Conservation (phyloP, 2,329 filamentous ascomycete species). For the Stemphylium vesicarium region DNA sequence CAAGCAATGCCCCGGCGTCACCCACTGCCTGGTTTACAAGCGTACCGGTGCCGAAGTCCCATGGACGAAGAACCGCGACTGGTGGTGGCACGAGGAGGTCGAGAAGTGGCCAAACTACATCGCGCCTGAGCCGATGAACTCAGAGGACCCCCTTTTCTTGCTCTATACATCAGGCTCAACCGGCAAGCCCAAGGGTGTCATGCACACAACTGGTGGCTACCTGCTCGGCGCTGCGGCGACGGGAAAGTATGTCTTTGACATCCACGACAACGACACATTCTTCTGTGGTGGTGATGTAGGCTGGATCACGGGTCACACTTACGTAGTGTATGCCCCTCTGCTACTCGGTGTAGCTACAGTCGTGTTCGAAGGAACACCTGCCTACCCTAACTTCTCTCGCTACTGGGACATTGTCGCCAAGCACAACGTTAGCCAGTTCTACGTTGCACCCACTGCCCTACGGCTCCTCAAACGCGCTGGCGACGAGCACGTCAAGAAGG, state of each 20-base stretch:
- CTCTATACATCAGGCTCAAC: constrained; percentile 98
- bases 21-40: constrained; percentile 88
- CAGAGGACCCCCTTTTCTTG: constrained; percentile 95
- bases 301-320: constrained; percentile 99
- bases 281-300: constrained; percentile 98
- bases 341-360: constrained; percentile 92
- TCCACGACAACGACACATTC: constrained; percentile 90
- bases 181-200: constrained; percentile 97
- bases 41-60: constrained; percentile 92
- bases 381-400: constrained; percentile 95
- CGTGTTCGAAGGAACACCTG: constrained; percentile 96
- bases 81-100: constrained; percentile 99
- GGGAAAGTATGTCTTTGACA: constrained; percentile 98
- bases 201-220: constrained; percentile 97
- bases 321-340: constrained; percentile 95
- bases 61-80: constrained; percentile 85
- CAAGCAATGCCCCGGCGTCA: constrained; percentile 91
- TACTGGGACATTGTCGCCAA: constrained; percentile 99
- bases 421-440: constrained; percentile 96
- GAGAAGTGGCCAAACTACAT: constrained; percentile 96
- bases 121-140: constrained; percentile 84
- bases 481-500: constrained; percentile 85
- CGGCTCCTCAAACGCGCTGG: constrained; percentile 94
- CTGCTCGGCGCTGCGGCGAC: constrained; percentile 91
- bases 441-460: constrained; percentile 93